These are phyloP conservation scores for Periconia sp. DNA, from an alignment of 2,329 filamentous ascomycete species.

Conservation along the genomic window DNA sequence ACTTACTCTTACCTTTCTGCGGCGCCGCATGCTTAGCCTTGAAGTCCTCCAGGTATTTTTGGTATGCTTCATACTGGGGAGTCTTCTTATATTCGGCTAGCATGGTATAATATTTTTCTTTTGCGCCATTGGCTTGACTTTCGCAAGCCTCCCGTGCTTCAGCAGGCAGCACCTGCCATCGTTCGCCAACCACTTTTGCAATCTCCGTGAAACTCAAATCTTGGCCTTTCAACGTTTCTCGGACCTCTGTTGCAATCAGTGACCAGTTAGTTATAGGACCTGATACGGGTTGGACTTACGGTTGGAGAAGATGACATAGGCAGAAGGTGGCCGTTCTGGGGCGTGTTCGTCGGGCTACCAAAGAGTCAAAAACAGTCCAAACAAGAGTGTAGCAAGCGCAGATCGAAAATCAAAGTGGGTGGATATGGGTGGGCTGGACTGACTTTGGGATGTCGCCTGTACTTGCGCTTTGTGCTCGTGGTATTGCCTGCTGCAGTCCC, in stretches of 20 bases:
- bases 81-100: conserved; percentile 79
- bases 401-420: background rate
- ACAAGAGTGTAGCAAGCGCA: background rate
- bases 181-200: conserved; percentile 77
- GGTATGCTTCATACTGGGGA: conserved; percentile 66
- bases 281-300: conserved; percentile 55
- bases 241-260: conserved; percentile 60
- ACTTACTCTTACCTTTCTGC: conserved; percentile 34
- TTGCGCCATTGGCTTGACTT: conserved; percentile 69
- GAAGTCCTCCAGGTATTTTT: conserved; percentile 74
- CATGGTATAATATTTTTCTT: conserved; percentile 75
- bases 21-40: conserved; percentile 65
- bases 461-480: conserved; percentile 66
- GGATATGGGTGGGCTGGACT: conserved; percentile 15
- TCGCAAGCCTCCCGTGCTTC: conserved; percentile 73
- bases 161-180: conserved; percentile 73
- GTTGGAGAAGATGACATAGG: conserved; percentile 84
- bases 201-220: conserved; percentile 82
- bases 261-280: background rate
- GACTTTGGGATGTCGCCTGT: conserved; percentile 76
- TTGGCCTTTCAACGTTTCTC: conserved; percentile 74
- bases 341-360: conserved; percentile 73
- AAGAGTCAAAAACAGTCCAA: conserved; percentile 14
- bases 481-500: conserved; percentile 38
- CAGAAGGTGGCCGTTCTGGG: conserved; percentile 77